Evolutionary conservation across 805 yeast species (phyloP), one percentile per base, ranked within the genome.

Genomic region (Zygosaccharomyces siamensis): DNA sequence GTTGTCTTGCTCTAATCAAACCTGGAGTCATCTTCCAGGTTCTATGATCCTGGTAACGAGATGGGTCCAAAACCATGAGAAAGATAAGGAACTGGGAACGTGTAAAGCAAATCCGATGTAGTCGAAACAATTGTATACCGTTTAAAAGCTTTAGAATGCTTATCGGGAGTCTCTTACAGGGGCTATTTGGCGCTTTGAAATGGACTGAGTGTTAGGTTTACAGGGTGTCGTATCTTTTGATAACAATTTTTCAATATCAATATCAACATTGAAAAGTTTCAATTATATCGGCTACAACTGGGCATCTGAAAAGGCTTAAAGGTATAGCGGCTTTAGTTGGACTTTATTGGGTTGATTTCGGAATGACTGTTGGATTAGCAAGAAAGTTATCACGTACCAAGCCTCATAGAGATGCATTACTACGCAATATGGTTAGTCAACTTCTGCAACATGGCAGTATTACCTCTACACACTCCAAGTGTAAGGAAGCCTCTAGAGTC

Each of bases 1-100:
- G 97, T 51, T 78, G 75, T 67, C 98, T 79, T 41, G 96, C 97
- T 55, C 98, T 77, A 56, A 88, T 74, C 76, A 92, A 81, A 5
- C 97, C 96, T 12, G 96, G 96, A 1, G 97, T 87, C 92, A 89
- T 89, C 62, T 84, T 84, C 69, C 79, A 84, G 30, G 90, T 86
- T 55, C 72, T 71, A 32, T 81, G 84, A 66, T 86, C 87, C 46
- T 77, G 78, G 62, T 79, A 77, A 43, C 68, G 73, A 3, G 79
- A 72, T 20, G 70, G 72, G 52, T 62, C 62, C 26, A 65, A 57
- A 45, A 53, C 60, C 62, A 56, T 61, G n/a, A 28, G 28, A 31
- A 33, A 27, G 21, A 18, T 14, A 11, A 20, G 21, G 28, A 26
- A 26, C 2, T 26, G 3, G 5, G 11, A 7, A 7, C 28, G 28